Evolutionary conservation across 1,139 yeast genomes (phyloP).

Genomic region (Hyphopichia fennica): DNA sequence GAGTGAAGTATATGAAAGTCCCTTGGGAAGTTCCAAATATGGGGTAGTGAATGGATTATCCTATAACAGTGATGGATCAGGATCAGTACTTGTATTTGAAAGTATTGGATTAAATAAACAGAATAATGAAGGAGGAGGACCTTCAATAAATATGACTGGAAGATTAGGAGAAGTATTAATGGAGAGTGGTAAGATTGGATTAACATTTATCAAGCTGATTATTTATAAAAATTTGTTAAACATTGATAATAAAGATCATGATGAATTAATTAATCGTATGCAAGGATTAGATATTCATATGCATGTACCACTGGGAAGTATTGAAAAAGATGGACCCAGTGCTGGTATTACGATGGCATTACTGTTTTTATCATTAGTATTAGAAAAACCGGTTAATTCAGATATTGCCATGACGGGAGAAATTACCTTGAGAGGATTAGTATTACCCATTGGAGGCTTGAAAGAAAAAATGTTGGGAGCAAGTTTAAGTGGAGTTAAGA

Average conservation of each 20-base stretch:
- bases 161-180: slow-evolving; percentile 78
- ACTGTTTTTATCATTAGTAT: slow-evolving; percentile 69
- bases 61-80: slow-evolving; percentile 85
- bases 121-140: slow-evolving; percentile 38
- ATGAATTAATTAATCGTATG: slow-evolving; percentile 38
- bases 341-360: slow-evolving; percentile 92
- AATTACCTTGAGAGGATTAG: slow-evolving; percentile 81
- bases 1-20: slow-evolving; percentile 26
- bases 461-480: slow-evolving; percentile 86
- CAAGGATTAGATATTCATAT: slow-evolving; percentile 67
- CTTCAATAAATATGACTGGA: slow-evolving; percentile 71
- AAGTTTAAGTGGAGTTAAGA: slow-evolving; percentile 61
- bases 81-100: slow-evolving; percentile 80
- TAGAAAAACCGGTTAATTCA: slow-evolving; percentile 65
- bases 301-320: slow-evolving; percentile 89
- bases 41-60: slow-evolving; percentile 93
- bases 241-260: slow-evolving; percentile 14
- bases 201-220: slow-evolving; percentile 70
- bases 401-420: slow-evolving; percentile 93
- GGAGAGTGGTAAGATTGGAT: slow-evolving; percentile 81
- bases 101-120: slow-evolving; percentile 56
- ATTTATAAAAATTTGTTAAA: slow-evolving; percentile 35
- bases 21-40: slow-evolving; percentile 37
- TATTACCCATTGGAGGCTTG: slow-evolving; percentile 87
- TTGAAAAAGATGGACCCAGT: slow-evolving; percentile 90